phyloP scores from a whole-genome alignment of 2,329 filamentous ascomycete species.

The Penicillium freii region DNA sequence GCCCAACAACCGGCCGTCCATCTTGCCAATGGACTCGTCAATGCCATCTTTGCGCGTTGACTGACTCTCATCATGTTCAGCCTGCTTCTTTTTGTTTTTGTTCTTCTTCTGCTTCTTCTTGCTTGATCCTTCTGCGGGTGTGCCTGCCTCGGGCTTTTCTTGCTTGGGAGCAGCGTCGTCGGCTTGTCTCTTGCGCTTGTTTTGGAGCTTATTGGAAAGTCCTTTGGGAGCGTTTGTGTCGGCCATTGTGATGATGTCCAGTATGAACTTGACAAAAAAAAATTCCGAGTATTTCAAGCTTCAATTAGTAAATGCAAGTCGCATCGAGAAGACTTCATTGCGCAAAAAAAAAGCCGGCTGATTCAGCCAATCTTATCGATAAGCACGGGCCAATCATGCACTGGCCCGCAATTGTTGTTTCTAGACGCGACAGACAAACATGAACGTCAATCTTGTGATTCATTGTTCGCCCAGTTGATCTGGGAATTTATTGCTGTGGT shows the following conservation, averaged over 20 bases:
- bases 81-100: constrained; percentile 26
- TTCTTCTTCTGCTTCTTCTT: constrained; percentile 37
- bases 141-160: constrained; percentile 23
- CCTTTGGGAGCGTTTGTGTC: constrained; percentile 23
- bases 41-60: constrained; percentile 62
- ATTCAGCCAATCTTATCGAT: constrained; percentile 37
- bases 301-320: constrained; percentile 12
- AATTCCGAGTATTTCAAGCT: background rate
- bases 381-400: constrained; percentile 25
- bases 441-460: constrained; percentile 1
- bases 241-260: constrained; percentile 17
- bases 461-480: background rate
- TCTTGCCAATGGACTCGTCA: constrained; percentile 75
- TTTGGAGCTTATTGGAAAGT: constrained; percentile 37
- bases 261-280: background rate
- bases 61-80: constrained; percentile 29
- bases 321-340: constrained; percentile 7
- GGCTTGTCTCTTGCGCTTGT: constrained; percentile 43
- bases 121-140: constrained; percentile 28
- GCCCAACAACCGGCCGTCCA: constrained; percentile 79
- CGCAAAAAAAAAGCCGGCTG: constrained; percentile 19
- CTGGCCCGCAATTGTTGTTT: constrained; percentile 19
- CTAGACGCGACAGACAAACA: constrained; percentile 18
- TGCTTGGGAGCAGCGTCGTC: constrained; percentile 25
- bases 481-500: background rate